These are phyloP conservation scores for Daldinia sp. DNA, from an alignment of 2,329 filamentous ascomycete genomes.

Conservation along the genomic window DNA sequence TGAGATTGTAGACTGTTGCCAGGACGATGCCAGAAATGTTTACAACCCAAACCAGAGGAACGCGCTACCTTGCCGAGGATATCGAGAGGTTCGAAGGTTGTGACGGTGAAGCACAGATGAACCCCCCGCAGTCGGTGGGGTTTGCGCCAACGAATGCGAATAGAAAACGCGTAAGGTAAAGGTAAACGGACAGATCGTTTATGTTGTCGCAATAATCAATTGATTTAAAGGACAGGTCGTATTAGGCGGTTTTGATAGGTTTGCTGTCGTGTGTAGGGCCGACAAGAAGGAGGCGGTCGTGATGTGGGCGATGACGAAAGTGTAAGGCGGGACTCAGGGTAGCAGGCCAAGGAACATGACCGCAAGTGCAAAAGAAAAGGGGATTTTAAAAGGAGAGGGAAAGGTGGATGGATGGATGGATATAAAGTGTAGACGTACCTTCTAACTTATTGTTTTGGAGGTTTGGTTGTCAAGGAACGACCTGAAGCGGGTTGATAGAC, in stretches of 20 bases:
- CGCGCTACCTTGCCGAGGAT: slow-evolving; percentile 34
- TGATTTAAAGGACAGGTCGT: slow-evolving; percentile 45
- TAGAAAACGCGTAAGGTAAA: slow-evolving; percentile 46
- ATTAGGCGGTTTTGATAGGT: slow-evolving; percentile 38
- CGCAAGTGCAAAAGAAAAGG: slow-evolving; percentile 31
- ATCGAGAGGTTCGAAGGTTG: slow-evolving; percentile 29
- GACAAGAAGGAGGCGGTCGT: slow-evolving; percentile 45
- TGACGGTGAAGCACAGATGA: slow-evolving; percentile 45
- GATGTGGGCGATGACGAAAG: slow-evolving; percentile 52
- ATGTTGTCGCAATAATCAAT: slow-evolving; percentile 47
- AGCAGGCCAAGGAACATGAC: slow-evolving; percentile 46
- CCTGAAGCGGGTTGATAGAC: slow-evolving; percentile 48
- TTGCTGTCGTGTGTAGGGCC: slow-evolving; percentile 41
- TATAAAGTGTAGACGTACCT: slow-evolving; percentile 40
- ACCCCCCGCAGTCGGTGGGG: slow-evolving; percentile 53
- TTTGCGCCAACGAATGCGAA: slow-evolving; percentile 52
- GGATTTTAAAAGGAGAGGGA: background rate
- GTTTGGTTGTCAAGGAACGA: slow-evolving; percentile 41
- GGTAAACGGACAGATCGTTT: slow-evolving; percentile 32
- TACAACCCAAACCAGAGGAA: slow-evolving; percentile 13
- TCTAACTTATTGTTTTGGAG: slow-evolving; percentile 27
- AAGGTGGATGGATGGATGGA: background rate
- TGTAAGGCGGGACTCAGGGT: slow-evolving; percentile 49
- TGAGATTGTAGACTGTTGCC: slow-evolving; percentile 8
- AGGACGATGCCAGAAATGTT: slow-evolving; percentile 15